Evolutionary conservation across 371 early-diverging fungal species (phyloP), one percentile per base, ranked within the genome.

Genomic region (Mucor racemosus): DNA sequence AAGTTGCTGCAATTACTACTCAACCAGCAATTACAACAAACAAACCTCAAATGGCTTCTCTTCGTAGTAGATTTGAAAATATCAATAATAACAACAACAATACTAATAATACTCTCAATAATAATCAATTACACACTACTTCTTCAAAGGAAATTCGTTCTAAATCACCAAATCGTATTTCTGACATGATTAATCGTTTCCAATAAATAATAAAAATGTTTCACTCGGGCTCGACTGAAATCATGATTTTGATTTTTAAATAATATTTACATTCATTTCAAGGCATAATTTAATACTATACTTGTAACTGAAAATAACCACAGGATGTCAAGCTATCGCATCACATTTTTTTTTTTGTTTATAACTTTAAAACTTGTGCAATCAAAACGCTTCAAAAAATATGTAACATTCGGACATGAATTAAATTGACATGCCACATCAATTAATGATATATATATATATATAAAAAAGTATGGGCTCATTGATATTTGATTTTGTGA

Each of bases 131-230:
- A 31, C 69, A 72, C 0, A 53, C 74, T 5, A 66, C 62, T 41
- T 38, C 48, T 4, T 62, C 67, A 17, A 72, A 76, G 54, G 73
- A 74, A 17, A 55, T 72, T 44, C 75, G 76, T 42, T 68, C 79
- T 8, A 72, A 69, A 31, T 79, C 79, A 33, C 77, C 79, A 41
- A 79, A 79, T 56, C 75, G 66, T 56, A 73, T 79, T 50, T 69
- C 76, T 57, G 79, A 79, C 55, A 76, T 79, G 77, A 79, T 79
- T 54, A 74, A 73, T 55, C 72, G 75, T 34, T 79, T 79, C 44
- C 68, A 70, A 69, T 59, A 66, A 54, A 38, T 38, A 11, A 38
- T 7, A 7, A 38, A 9, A 11, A 9, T 9, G 38, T 11, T 9
- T 11, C 38, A 38, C 4, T 38, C 26, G 26, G 3, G 26, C 26